Evolutionary conservation across 2,329 filamentous ascomycete genomes (phyloP), one percentile per base, ranked within the genome.

Genomic region (Penicillium frequentans): DNA sequence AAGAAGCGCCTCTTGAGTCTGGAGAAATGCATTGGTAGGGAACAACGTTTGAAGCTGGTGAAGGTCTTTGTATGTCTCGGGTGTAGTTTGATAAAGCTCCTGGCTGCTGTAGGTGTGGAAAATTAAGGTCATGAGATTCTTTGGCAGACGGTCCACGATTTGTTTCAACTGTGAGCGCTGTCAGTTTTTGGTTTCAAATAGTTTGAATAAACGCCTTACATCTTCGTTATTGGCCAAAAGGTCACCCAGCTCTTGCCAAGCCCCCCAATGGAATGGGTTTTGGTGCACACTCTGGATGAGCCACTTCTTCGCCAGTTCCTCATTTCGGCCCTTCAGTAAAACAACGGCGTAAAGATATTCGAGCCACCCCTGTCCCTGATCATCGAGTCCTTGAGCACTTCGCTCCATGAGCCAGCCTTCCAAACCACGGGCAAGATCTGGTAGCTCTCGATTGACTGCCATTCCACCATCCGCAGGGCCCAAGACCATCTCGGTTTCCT

Each of bases 401-500:
- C 87, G 83, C 64, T 89, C 84, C 21, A 82, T 81, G 67, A 98
- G 93, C 88, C 92, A 96, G 23, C 85, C 83, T 63, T 95, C 87
- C 31, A 99, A 79, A 31, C 89, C 88, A 7, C 88, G 85, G 21
- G 89, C 87, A 37, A 98, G 85, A 0, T 84, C 82, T 2, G 89
- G 81, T 29, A 99, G 78, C 72, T 98, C 91, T 72, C 92, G 91
- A 73, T 99, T 99, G 57, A 86, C 77, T 1, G 91, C 90, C 31
- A 88, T 87, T 1, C 93, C 92, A 14, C 91, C 87, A 74, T 99
- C 95, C 57, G 93, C 88, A 1, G 95, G 93, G 0, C 95, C 95
- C 76, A 98, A 86, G 50, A 99, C 90, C 90, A 97, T 97, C 77
- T 99, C 95, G 23, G 90, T 91, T 56, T 98, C 93, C 74, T 99